Evolutionary conservation across 2,329 filamentous ascomycete species (phyloP).

Genomic region (Neoascochyta sp.): DNA sequence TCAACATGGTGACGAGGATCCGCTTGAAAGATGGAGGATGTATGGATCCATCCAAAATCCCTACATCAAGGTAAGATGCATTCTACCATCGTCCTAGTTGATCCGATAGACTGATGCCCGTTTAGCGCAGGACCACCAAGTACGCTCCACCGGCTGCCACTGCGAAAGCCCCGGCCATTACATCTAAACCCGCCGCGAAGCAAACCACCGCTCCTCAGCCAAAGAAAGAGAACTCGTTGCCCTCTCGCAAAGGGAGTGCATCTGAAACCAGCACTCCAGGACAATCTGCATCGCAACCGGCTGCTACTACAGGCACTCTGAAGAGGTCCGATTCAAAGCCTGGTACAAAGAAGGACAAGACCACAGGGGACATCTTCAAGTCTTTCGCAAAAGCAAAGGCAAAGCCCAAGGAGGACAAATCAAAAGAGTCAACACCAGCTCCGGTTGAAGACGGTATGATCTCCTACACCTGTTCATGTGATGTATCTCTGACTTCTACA

Average conservation of each 20-base stretch:
- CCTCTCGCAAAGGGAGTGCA: conserved; percentile 17
- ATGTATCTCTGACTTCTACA: conserved; percentile 24
- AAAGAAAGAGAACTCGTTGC: conserved; percentile 20
- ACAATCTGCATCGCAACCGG: conserved; percentile 32
- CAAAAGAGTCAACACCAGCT: conserved; percentile 41
- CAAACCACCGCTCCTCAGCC: conserved; percentile 11
- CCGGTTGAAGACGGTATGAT: conserved; percentile 50
- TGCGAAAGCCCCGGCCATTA: conserved; percentile 10
- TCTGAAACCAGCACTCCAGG: conserved; percentile 36
- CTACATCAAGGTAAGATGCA: conserved; percentile 53
- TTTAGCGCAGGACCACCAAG: conserved; percentile 45
- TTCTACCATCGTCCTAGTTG: neutral
- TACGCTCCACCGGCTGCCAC: conserved; percentile 27
- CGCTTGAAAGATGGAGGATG: conserved; percentile 54
- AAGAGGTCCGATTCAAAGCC: conserved; percentile 41
- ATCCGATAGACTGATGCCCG: conserved; percentile 11
- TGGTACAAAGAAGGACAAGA: conserved; percentile 56
- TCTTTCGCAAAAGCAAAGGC: conserved; percentile 71
- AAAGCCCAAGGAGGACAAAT: conserved; percentile 46
- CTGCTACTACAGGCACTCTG: conserved; percentile 16
- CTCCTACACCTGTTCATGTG: neutral
- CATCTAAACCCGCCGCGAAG: conserved; percentile 20
- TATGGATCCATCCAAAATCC: conserved; percentile 76
- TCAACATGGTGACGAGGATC: conserved; percentile 56
- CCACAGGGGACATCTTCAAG: conserved; percentile 64